phyloP scores from a whole-genome alignment of 1,284 basidiomycete species.

The Pseudomicrostroma phylloplanum region DNA sequence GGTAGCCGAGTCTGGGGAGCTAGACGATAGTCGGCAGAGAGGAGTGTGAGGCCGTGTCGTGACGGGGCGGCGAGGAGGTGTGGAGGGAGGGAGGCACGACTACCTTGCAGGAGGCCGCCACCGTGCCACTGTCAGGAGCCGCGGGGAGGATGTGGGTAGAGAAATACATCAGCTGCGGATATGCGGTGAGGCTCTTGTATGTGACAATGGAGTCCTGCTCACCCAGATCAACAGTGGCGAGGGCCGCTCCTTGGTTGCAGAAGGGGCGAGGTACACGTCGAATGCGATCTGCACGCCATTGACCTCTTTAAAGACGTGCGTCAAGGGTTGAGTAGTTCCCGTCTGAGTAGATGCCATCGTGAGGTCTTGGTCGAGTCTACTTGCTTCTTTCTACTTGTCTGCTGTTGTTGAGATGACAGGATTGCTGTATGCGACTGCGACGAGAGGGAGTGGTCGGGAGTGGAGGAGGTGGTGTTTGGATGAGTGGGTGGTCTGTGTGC shows the following conservation, averaged over 20 bases:
- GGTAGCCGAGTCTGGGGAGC: conserved; percentile 34
- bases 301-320: conserved; percentile 1
- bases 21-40: conserved; percentile 28
- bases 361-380: conserved; percentile 5
- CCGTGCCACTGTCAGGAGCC: conserved; percentile 24
- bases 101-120: conserved; percentile 25
- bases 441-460: too few relatives aligned
- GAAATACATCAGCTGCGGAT: too few relatives aligned
- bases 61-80: not conserved
- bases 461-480: too few relatives aligned
- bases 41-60: not conserved
- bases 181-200: too few relatives aligned
- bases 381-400: too few relatives aligned
- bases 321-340: conserved; percentile 4
- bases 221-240: conserved; percentile 22
- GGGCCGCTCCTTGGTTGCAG: not conserved
- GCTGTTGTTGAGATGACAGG: too few relatives aligned
- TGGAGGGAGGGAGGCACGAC: not conserved
- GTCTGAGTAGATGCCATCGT: conserved; percentile 4
- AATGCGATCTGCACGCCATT: not conserved
- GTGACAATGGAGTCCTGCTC: too few relatives aligned
- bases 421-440: too few relatives aligned
- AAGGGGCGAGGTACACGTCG: conserved; percentile 1
- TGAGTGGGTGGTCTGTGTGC: too few relatives aligned
- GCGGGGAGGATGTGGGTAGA: too few relatives aligned